These are phyloP conservation scores for Aspergillus sp. DNA, from an alignment of 2,329 filamentous ascomycete species.

Conservation along the genomic window DNA sequence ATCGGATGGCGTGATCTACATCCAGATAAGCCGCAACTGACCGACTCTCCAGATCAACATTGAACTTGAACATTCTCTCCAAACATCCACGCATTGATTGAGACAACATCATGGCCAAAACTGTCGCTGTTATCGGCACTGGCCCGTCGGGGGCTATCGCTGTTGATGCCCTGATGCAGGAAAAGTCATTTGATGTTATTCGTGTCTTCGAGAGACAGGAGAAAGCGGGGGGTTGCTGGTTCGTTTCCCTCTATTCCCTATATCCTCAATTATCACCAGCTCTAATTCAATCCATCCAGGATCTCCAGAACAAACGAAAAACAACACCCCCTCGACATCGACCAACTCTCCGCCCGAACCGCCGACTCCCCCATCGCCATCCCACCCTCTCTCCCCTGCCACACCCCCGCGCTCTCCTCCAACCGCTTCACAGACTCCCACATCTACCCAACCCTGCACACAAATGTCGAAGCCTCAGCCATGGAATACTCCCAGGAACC, in stretches of 20 bases:
- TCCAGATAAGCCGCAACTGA: background rate
- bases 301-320: conserved; percentile 29
- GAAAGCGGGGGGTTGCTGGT: conserved; percentile 59
- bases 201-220: conserved; percentile 60
- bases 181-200: conserved; percentile 55
- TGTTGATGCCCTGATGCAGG: conserved; percentile 56
- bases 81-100: too few relatives aligned
- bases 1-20: background rate
- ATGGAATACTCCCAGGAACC: conserved; percentile 60
- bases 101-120: conserved; percentile 10
- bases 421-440: conserved; percentile 55
- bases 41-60: background rate
- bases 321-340: conserved; percentile 42
- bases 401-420: conserved; percentile 37
- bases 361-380: conserved; percentile 48
- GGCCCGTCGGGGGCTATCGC: conserved; percentile 58
- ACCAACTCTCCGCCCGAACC: conserved; percentile 43
- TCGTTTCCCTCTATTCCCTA: conserved; percentile 11
- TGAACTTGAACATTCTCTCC: too few relatives aligned
- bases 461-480: conserved; percentile 55
- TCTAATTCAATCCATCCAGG: conserved; percentile 9
- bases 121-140: conserved; percentile 57
- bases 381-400: conserved; percentile 45
- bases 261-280: background rate
- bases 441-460: conserved; percentile 61